These are phyloP conservation scores for Xylaria digitata DNA, from an alignment of 2,329 filamentous ascomycete genomes.

Conservation along the genomic window DNA sequence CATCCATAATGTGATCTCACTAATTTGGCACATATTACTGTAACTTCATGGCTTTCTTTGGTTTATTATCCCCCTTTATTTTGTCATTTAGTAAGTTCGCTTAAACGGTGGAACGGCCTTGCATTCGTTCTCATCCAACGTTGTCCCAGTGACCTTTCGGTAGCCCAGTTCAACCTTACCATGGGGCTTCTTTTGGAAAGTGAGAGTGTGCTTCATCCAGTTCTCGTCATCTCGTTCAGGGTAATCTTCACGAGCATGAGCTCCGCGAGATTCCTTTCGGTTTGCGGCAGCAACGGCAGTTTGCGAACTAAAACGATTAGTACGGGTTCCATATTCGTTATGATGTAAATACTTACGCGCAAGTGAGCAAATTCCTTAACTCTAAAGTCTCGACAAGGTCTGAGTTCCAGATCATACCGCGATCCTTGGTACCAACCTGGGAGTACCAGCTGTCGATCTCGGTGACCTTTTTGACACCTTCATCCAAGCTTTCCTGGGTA, in stretches of 20 bases:
- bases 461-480: constrained; percentile 89
- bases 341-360: constrained; percentile 75
- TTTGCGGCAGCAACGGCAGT: constrained; percentile 90
- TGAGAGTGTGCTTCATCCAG: constrained; percentile 99
- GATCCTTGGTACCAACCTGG: constrained; percentile 94
- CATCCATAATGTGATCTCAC: constrained; percentile 29
- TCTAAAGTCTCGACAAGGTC: constrained; percentile 97
- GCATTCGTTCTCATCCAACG: constrained; percentile 95
- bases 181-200: constrained; percentile 93
- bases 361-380: constrained; percentile 93
- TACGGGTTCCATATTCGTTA: neutral
- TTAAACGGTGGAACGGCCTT: constrained; percentile 97
- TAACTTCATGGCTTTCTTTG: constrained; percentile 24
- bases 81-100: constrained; percentile 77
- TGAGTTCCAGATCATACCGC: constrained; percentile 99
- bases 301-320: constrained; percentile 71
- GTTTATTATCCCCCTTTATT: constrained; percentile 24
- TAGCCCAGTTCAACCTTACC: constrained; percentile 88
- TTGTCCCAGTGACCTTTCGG: constrained; percentile 82
- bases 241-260: constrained; percentile 96
- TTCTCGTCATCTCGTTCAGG: constrained; percentile 94
- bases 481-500: constrained; percentile 91
- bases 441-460: constrained; percentile 84
- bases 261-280: constrained; percentile 96
- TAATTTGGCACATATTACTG: constrained; percentile 37